Percentiles rank a stretch among this genome's conserved stretches.
phyloP scores from a whole-genome alignment of 2,329 filamentous ascomycete species.

The Bipolaris cookei region DNA sequence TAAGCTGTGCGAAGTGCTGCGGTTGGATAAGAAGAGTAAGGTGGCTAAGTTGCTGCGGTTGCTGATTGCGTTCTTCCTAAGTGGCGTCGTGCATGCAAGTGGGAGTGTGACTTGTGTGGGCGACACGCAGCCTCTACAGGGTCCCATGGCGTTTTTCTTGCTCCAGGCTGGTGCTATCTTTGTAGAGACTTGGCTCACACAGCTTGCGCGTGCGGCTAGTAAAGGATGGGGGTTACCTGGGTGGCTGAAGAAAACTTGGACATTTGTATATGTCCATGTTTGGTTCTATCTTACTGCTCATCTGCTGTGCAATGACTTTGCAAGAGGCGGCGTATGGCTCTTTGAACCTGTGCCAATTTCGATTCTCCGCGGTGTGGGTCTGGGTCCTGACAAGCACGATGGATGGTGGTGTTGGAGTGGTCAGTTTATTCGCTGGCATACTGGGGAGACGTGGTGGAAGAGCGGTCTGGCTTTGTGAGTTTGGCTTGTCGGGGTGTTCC shows the following conservation, averaged over 20 bases:
- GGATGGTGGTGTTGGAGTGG: conserved; percentile 71
- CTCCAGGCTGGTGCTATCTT: conserved; percentile 71
- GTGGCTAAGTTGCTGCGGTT: conserved; percentile 51
- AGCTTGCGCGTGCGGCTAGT: conserved; percentile 43
- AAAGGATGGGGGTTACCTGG: conserved; percentile 52
- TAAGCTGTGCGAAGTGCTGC: conserved; percentile 51
- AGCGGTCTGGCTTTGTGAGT: conserved; percentile 57
- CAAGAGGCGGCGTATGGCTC: conserved; percentile 75
- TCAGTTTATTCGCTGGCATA: conserved; percentile 63
- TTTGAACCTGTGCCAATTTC: conserved; percentile 84
- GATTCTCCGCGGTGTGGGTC: conserved; percentile 67
- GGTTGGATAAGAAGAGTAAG: conserved; percentile 41
- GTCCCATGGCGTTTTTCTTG: conserved; percentile 71
- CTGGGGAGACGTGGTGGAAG: conserved; percentile 68
- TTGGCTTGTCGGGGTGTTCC: background rate
- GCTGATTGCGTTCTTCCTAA: conserved; percentile 67
- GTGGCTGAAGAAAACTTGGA: conserved; percentile 59
- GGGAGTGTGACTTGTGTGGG: conserved; percentile 73
- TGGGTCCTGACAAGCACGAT: conserved; percentile 64
- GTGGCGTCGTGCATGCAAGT: conserved; percentile 71
- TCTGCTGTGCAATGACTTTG: conserved; percentile 77
- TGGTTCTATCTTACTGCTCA: conserved; percentile 74
- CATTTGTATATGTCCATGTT: conserved; percentile 64
- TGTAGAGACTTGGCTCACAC: conserved; percentile 55
- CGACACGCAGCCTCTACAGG: conserved; percentile 54